Evolutionary conservation across 495 filamentous ascomycete species (phyloP).

Genomic region (Aspergillus bertholletiae): DNA sequence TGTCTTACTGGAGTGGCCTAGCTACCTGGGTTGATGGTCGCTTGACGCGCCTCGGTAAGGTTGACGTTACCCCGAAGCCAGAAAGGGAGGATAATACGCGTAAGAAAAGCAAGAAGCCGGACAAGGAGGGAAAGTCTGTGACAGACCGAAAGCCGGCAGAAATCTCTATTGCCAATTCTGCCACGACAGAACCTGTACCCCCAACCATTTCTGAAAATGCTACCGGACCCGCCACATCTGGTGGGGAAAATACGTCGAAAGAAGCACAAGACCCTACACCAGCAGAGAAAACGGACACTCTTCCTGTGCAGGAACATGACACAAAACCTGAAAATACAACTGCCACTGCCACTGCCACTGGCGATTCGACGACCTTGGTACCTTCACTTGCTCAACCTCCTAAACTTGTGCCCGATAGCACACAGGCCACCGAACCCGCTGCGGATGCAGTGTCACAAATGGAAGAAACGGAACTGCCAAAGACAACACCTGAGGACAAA

Average conservation of each 20-base stretch:
- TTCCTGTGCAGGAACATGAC: not conserved
- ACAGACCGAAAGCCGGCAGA: constrained; percentile 22
- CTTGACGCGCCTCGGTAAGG: constrained; percentile 68
- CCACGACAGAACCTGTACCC: constrained; percentile 8
- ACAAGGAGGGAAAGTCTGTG: constrained; percentile 30
- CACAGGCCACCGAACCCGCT: constrained; percentile 32
- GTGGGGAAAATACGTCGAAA: constrained; percentile 3
- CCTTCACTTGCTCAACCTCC: constrained; percentile 12
- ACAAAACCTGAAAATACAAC: constrained; percentile 1
- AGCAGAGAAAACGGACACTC: not conserved
- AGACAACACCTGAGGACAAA: not conserved
- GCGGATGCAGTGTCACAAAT: not conserved
- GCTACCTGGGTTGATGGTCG: constrained; percentile 74
- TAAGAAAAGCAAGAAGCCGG: constrained; percentile 32
- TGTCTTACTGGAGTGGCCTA: constrained; percentile 89
- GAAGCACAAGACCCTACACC: constrained; percentile 6
- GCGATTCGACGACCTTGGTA: not conserved
- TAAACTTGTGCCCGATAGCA: constrained; percentile 26
- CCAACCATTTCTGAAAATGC: constrained; percentile 1
- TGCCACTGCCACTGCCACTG: not conserved
- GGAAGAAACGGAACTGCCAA: not conserved
- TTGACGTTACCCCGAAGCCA: constrained; percentile 51
- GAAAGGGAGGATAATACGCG: constrained; percentile 34
- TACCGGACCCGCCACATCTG: constrained; percentile 3
- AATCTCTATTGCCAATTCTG: constrained; percentile 12